A percentile compares a stretch with the other conserved stretches of the same genome.
Conservation (phyloP, 1,284 basidiomycete species). For the Sanguinoderma infundibulare region DNA sequence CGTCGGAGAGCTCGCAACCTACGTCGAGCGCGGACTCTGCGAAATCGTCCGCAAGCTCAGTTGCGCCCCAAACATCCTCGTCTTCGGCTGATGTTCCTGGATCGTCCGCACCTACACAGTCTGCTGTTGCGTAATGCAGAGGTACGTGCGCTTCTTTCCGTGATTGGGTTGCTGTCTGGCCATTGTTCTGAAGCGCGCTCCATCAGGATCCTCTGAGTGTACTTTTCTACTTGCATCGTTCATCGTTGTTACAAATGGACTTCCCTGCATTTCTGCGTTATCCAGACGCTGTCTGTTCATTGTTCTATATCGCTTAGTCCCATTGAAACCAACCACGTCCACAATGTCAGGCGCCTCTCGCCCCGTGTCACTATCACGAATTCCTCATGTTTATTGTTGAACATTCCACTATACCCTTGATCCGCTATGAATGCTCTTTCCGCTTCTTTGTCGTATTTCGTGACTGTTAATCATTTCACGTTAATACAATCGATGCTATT, state of each 20-base stretch:
- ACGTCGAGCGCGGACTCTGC: not conserved
- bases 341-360: not conserved
- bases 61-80: not conserved
- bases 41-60: not conserved
- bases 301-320: not conserved
- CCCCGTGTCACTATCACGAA: not conserved
- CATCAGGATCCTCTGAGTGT: not conserved
- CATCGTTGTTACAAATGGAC: conserved; percentile 1
- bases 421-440: not conserved
- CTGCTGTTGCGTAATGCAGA: not conserved
- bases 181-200: not conserved
- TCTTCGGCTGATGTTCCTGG: not conserved
- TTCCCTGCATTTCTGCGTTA: not conserved
- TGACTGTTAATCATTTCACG: not conserved
- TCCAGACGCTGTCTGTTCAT: not conserved
- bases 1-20: not conserved
- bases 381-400: not conserved
- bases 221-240: not conserved
- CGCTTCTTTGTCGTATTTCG: not conserved
- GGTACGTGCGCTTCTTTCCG: not conserved
- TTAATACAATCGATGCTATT: too few species aligned
- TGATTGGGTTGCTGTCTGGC: not conserved
- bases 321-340: not conserved
- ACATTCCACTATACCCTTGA: not conserved
- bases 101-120: not conserved